phyloP scores from a whole-genome alignment of 2,329 filamentous ascomycete genomes.

The Emericellopsis cladophorae region DNA sequence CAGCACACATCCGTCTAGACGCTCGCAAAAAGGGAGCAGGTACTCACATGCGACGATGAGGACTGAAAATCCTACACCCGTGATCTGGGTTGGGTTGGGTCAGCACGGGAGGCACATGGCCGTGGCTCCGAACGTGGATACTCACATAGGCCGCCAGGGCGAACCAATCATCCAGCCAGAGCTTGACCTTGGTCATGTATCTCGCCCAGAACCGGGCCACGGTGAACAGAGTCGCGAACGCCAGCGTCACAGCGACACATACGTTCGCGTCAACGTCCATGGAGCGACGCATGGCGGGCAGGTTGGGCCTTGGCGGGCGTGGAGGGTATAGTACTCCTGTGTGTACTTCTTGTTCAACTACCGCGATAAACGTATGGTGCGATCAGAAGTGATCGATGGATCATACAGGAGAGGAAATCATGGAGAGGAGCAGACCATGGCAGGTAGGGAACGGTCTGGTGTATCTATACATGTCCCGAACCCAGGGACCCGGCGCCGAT shows the following conservation, averaged over 20 bases:
- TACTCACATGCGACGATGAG: background rate
- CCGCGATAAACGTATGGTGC: background rate
- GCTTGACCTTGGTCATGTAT: background rate
- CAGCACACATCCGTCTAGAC: background rate
- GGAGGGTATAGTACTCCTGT: background rate
- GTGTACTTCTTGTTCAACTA: background rate
- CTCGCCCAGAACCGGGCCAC: constrained; percentile 1
- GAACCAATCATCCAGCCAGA: background rate
- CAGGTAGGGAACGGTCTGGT: background rate
- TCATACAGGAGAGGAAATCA: background rate
- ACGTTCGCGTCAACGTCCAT: background rate
- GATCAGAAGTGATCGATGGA: background rate
- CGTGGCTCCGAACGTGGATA: background rate
- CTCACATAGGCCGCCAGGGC: background rate
- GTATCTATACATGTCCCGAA: background rate
- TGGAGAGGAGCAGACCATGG: background rate
- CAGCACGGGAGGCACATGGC: background rate
- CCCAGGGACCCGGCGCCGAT: no score
- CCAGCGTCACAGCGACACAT: background rate
- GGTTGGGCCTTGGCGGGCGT: background rate
- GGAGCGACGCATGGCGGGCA: background rate
- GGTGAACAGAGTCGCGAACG: background rate
- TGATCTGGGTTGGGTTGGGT: background rate
- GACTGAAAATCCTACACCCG: background rate
- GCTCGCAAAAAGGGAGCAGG: background rate